Base-by-base conservation (phyloP, 2,329 filamentous ascomycete genomes). In the Gnomoniopsis sp. region DNA sequence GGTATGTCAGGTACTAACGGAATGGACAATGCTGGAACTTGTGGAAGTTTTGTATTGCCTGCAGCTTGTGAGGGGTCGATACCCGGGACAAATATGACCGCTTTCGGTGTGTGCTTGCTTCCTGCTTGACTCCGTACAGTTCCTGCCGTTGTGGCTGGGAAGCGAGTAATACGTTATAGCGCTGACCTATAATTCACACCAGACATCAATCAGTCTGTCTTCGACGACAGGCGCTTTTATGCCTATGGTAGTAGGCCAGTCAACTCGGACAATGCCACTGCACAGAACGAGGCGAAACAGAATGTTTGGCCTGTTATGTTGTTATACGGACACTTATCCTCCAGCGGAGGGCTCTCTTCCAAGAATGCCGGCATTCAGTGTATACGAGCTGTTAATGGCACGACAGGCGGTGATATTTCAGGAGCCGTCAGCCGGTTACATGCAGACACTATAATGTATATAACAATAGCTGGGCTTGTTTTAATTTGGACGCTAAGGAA, bases 181-280 rank as follows among this genome's bases (percentile, higher is more conserved):
- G 14, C 41, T 44, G 41, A n/a, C n/a, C n/a, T n/a, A 19, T 44
- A 44, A 10, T 44, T 44, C 14, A 17, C 14, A 44, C 6, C 34
- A 58, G 55, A 17, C 10, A 49, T 58, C 55, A 58, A 53, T 23
- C 49, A 53, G 33, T 53, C 55, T 2, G n/a, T 53, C 8, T 49
- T 58, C 22, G 55, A 53, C 49, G 34, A 48, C 38, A 58, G 53
- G 22, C 49, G 49, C 15, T 58, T 58, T 23, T 58, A 53, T 49
- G 49, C 55, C 11, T 53, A 49, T 17, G 55, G 49, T 3, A 58
- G 49, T 19, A 15, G 14, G 49, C 55, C 55, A 7, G 21, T 26
- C 10, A 46, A 53, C 55, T 41, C 41, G 12, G 49, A 53, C 41
- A 43, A 43, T 34, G 43, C 41, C 14, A 23, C 55, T 7, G 55